Evolutionary conservation across 768 basidiomycete species (phyloP).

Genomic region (Amanita thiersii): DNA sequence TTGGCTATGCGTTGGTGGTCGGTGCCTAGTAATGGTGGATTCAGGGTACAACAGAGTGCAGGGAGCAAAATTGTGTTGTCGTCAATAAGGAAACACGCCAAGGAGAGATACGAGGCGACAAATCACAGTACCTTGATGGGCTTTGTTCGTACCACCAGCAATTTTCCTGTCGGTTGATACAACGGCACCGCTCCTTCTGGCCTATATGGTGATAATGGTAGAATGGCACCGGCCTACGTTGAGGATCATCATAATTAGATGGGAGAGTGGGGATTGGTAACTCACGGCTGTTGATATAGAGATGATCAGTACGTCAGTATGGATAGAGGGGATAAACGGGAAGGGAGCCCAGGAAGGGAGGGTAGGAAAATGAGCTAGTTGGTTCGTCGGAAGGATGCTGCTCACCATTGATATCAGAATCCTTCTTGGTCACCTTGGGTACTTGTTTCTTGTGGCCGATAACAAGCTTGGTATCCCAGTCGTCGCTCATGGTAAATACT

Average conservation of each 20-base stretch:
- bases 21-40: constrained; percentile 43
- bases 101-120: constrained; percentile 1
- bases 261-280: no score
- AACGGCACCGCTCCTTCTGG: constrained; percentile 67
- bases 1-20: constrained; percentile 94
- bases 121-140: constrained; percentile 51
- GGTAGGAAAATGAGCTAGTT: no score
- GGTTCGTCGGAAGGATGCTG: background rate
- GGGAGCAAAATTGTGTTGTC: no score
- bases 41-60: no score
- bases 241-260: no score
- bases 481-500: constrained; percentile 38
- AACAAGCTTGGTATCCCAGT: constrained; percentile 68
- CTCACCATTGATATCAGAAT: constrained; percentile 42
- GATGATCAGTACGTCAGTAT: no score
- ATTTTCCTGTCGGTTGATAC: constrained; percentile 81
- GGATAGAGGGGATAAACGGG: no score
- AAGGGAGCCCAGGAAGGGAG: no score
- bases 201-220: constrained; percentile 30
- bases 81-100: background rate
- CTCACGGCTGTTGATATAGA: no score
- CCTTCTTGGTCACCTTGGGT: constrained; percentile 57
- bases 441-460: constrained; percentile 62
- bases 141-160: constrained; percentile 64
- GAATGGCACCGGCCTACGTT: background rate